phyloP scores from a whole-genome alignment of 1,284 basidiomycete species.

The Coriolopsis trogii region DNA sequence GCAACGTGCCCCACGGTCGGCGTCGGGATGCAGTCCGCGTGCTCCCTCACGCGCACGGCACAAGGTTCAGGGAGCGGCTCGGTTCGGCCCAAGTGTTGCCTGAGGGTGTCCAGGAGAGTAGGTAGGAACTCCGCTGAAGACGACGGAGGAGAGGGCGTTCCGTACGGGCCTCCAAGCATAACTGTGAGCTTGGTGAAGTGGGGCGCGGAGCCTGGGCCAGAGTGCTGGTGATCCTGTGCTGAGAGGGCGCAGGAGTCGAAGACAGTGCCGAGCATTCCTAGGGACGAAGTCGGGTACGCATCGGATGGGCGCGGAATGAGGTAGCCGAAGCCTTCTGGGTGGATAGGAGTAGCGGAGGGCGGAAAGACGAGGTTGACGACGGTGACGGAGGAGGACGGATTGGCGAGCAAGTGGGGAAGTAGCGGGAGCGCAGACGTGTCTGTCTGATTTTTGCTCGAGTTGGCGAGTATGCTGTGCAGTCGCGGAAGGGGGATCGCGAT shows the following conservation, averaged over 20 bases:
- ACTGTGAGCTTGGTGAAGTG: constrained; percentile 78
- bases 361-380: constrained; percentile 79
- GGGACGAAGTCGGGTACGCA: constrained; percentile 40
- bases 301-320: constrained; percentile 80
- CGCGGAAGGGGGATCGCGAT: constrained; percentile 73
- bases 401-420: constrained; percentile 51
- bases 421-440: constrained; percentile 23
- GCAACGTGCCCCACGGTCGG: constrained; percentile 75
- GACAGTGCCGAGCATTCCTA: constrained; percentile 78
- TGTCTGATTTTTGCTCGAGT: background rate
- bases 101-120: constrained; percentile 52
- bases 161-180: constrained; percentile 89
- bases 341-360: constrained; percentile 51
- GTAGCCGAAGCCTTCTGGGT: constrained; percentile 92
- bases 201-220: constrained; percentile 23
- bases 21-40: constrained; percentile 83
- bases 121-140: constrained; percentile 37
- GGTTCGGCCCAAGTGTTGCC: constrained; percentile 45
- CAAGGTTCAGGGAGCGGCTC: constrained; percentile 60
- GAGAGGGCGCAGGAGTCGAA: constrained; percentile 82
- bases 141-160: constrained; percentile 37
- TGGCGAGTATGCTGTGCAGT: constrained; percentile 56
- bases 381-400: constrained; percentile 67
- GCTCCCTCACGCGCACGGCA: constrained; percentile 55
- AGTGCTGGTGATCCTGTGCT: constrained; percentile 58